A percentile compares a stretch with the other conserved stretches of the same genome.
phyloP scores from a whole-genome alignment of 2,329 filamentous ascomycete genomes.

The Scleromitrula shiraiana region DNA sequence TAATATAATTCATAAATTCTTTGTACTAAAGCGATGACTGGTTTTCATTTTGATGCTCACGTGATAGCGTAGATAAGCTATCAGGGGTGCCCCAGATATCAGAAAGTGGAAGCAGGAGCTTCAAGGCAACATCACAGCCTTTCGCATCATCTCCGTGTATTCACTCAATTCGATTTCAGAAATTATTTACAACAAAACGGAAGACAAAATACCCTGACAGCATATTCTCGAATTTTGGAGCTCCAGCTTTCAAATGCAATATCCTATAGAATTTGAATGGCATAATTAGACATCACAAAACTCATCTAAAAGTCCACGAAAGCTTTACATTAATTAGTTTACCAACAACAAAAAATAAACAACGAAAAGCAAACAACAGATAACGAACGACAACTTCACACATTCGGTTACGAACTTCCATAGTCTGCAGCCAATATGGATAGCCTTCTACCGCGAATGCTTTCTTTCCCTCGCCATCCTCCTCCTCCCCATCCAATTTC shows the following conservation, averaged over 20 bases:
- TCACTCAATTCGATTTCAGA: not conserved
- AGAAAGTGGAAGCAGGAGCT: not conserved
- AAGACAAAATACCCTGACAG: no score
- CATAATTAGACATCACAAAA: no score
- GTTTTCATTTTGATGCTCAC: not conserved
- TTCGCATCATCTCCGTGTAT: not conserved
- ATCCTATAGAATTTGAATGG: no score
- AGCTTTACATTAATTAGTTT: no score
- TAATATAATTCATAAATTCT: not conserved
- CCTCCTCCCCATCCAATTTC: slow-evolving; percentile 28
- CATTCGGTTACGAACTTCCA: not conserved
- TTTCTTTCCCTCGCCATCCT: slow-evolving; percentile 34
- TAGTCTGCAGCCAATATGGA: slow-evolving; percentile 22
- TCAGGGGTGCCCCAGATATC: not conserved
- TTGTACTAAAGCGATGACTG: not conserved
- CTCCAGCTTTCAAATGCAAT: no score
- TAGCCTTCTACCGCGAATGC: slow-evolving; percentile 31
- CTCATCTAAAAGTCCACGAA: no score
- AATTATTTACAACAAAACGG: not conserved
- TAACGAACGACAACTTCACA: not conserved
- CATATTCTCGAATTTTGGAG: no score
- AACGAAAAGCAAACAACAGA: no score
- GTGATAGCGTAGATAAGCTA: not conserved
- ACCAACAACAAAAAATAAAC: no score
- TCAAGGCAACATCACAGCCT: slow-evolving; percentile 6